Base-by-base conservation (phyloP, 2,329 filamentous ascomycete genomes). In the Arthrobotrys conoides region DNA sequence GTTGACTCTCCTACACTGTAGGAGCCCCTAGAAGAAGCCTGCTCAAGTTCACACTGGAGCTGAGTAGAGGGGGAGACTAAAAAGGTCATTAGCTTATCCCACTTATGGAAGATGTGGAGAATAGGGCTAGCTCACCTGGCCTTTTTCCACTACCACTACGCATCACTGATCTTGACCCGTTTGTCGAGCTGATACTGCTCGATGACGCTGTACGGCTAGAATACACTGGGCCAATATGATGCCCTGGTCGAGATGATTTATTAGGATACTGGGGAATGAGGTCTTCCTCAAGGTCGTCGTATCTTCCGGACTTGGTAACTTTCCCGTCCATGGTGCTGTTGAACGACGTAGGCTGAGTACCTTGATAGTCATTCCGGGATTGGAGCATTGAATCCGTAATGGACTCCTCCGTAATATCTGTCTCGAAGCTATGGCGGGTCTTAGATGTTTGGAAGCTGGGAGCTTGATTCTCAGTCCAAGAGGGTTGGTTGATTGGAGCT, bases 291-390 rank as follows among this genome's bases (percentile, higher is more conserved):
- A 18, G 3, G 16, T 44, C 36, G 20, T 61, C 33, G 10, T 61
- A 61, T 27, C 33, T 44, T 5, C 57, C 55, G 16, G 55, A 27
- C 20, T 44, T 36, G 14, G 38, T 20, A 16, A 48, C 0, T 22
- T 71, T 77, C 3, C 48, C 51, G 14, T 71, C 73, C 67, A 57
- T 65, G 0, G 53, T 78, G 41, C 75, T 78, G 33, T 71, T 72
- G 20, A 78, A 78, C 0, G 75, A 78, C n/a, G 75, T 78, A 0
- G 61, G 68, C 18, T 78, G 68, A 0, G 75, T 78, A 16, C 33
- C 27, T 1, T 16, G 10, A 12, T 44, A 61, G 8, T 44, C 57
- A 4, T 41, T 44, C 20, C 57, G 36, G 3, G 57, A 61, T 44
- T 12, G 57, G 6, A 61, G 10, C 36, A 44, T 24, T 20, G 36